Evolutionary conservation across 1,139 yeast genomes (phyloP).

Genomic region (Spathaspora sp.): DNA sequence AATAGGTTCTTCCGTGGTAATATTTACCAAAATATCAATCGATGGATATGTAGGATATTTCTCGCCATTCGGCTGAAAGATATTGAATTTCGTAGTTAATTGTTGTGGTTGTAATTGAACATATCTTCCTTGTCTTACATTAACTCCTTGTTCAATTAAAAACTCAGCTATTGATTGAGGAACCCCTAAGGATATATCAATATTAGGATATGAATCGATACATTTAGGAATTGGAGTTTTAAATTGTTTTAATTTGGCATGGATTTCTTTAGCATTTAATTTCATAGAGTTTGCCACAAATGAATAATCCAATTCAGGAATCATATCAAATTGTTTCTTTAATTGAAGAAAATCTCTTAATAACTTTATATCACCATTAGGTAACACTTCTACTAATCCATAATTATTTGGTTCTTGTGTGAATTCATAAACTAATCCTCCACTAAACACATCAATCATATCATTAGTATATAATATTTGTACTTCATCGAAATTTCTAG

Average conservation of each 20-base stretch:
- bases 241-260: conserved; percentile 23
- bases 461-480: conserved; percentile 64
- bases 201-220: conserved; percentile 46
- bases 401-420: conserved; percentile 87
- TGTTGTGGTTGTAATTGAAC: conserved; percentile 42
- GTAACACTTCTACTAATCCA: conserved; percentile 71
- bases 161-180: conserved; percentile 46
- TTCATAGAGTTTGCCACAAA: conserved; percentile 27
- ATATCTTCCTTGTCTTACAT: conserved; percentile 44
- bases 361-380: conserved; percentile 54
- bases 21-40: conserved; percentile 23
- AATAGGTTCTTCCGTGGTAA: conserved; percentile 14
- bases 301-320: conserved; percentile 27
- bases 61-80: conserved; percentile 39
- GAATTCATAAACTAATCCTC: conserved; percentile 91
- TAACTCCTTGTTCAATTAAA: conserved; percentile 50
- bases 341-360: conserved; percentile 55
- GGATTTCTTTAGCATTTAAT: conserved; percentile 25
- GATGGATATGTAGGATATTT: conserved; percentile 18
- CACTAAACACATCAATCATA: conserved; percentile 82
- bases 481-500: conserved; percentile 81
- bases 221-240: conserved; percentile 35
- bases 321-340: conserved; percentile 44
- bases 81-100: conserved; percentile 33
- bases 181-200: conserved; percentile 49